These are phyloP conservation scores for Lipomyces starkeyi DNA, from an alignment of 805 yeast genomes.

Conservation along the genomic window DNA sequence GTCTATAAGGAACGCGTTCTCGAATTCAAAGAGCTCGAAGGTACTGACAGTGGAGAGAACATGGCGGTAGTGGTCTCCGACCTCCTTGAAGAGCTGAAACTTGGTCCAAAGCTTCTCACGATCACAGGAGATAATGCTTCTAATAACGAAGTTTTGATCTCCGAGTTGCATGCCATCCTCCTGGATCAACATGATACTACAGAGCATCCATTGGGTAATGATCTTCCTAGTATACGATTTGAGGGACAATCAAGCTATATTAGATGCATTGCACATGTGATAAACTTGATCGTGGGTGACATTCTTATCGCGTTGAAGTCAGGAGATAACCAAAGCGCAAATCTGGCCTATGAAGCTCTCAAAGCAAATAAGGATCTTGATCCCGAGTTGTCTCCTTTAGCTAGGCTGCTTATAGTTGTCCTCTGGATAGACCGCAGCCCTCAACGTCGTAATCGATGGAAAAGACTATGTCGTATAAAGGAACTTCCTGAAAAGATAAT, in stretches of 20 bases:
- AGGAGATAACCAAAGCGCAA: constrained; percentile 4
- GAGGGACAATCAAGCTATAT: constrained; percentile 1
- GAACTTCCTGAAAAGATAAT: background rate
- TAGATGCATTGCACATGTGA: constrained; percentile 4
- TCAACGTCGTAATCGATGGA: constrained; percentile 2
- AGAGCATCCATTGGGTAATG: background rate
- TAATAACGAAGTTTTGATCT: constrained; percentile 1
- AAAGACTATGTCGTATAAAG: background rate
- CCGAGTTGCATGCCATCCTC: background rate
- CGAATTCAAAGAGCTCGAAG: no score
- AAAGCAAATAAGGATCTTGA: constrained; percentile 1
- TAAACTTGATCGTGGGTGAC: constrained; percentile 6
- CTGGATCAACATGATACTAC: background rate
- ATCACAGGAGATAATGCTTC: background rate
- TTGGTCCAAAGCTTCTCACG: background rate
- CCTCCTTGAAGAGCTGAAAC: no score
- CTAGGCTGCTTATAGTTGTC: background rate
- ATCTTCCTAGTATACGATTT: background rate
- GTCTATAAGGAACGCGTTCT: no score
- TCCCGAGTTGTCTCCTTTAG: constrained; percentile 6
- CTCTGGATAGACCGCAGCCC: background rate
- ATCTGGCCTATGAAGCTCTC: constrained; percentile 5
- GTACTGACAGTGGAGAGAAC: no score
- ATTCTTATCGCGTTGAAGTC: constrained; percentile 2
- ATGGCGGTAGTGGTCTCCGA: no score